phyloP scores from a whole-genome alignment of 345 rosid genomes.

The Sisymbrium irio region DNA sequence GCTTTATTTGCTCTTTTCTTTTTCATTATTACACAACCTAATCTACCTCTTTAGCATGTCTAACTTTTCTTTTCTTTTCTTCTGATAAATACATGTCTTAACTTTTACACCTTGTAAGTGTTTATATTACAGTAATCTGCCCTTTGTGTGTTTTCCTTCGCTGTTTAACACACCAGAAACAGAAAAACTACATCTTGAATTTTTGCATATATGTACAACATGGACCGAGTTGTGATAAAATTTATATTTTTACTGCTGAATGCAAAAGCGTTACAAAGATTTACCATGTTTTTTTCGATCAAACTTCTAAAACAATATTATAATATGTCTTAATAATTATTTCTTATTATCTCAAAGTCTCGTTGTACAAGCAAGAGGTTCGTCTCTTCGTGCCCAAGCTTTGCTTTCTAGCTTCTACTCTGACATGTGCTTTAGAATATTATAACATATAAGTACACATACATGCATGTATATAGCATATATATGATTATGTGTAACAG shows the following conservation, averaged over 20 bases:
- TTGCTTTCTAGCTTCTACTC: conserved; percentile 45
- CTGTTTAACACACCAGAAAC: neutral
- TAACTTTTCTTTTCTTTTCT: neutral
- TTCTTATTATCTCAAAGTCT: conserved; percentile 16
- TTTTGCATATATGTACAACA: neutral
- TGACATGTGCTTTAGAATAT: conserved; percentile 45
- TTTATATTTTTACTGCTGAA: neutral
- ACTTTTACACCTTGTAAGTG: conserved; percentile 24
- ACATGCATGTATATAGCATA: conserved; percentile 26
- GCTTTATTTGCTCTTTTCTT: conserved; percentile 50
- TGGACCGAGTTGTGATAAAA: neutral
- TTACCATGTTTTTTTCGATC: neutral
- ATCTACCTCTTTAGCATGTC: conserved; percentile 30
- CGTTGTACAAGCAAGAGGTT: conserved; percentile 49
- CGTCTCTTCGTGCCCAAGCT: conserved; percentile 78
- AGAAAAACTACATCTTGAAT: neutral
- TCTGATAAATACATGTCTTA: conserved; percentile 23
- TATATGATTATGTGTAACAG: neutral
- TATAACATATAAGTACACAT: conserved; percentile 25
- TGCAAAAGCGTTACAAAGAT: neutral
- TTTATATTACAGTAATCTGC: neutral
- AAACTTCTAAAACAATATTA: neutral
- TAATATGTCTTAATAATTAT: neutral
- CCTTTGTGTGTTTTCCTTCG: neutral
- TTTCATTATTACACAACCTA: conserved; percentile 39